phyloP scores from a whole-genome alignment of 202 grass and related monocot genomes.

The Brachypodium distachyon region DNA sequence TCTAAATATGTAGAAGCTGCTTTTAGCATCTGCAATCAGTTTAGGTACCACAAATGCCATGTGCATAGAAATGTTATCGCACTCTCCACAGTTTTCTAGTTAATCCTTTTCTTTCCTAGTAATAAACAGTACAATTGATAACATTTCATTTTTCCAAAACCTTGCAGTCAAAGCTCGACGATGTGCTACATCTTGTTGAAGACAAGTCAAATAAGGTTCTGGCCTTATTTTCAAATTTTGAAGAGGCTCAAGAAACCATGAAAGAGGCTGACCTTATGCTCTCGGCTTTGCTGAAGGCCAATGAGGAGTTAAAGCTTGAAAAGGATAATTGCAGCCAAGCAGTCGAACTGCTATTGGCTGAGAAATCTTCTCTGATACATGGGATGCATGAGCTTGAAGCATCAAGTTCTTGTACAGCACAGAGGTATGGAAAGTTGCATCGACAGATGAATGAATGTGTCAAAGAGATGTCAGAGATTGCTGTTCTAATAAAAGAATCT shows the following conservation, averaged over 20 bases:
- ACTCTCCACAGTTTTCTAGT: not conserved
- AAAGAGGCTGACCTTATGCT: slow-evolving; percentile 73
- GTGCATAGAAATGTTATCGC: not conserved
- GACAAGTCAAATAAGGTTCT: slow-evolving; percentile 46
- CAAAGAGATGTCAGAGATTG: slow-evolving; percentile 37
- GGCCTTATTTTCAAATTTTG: slow-evolving; percentile 61
- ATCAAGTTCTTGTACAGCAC: slow-evolving; percentile 38
- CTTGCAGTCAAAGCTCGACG: slow-evolving; percentile 38
- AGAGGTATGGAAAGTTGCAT: slow-evolving; percentile 29
- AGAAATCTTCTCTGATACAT: slow-evolving; percentile 30
- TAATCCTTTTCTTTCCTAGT: not conserved
- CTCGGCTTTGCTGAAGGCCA: slow-evolving; percentile 50
- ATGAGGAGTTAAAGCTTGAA: slow-evolving; percentile 58
- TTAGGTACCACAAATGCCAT: not conserved
- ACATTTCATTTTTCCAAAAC: slow-evolving; percentile 13
- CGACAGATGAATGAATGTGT: slow-evolving; percentile 36
- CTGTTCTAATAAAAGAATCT: slow-evolving; percentile 32
- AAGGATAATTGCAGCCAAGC: slow-evolving; percentile 42
- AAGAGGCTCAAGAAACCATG: slow-evolving; percentile 80
- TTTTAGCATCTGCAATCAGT: not conserved
- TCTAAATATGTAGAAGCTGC: not conserved
- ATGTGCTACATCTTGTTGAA: slow-evolving; percentile 35
- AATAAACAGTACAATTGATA: slow-evolving; percentile 7
- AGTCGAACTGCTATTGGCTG: slow-evolving; percentile 22
- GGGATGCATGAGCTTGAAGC: slow-evolving; percentile 44